Conservation (phyloP, 805 yeast species). For the Wickerhamiella allomyrinae region DNA sequence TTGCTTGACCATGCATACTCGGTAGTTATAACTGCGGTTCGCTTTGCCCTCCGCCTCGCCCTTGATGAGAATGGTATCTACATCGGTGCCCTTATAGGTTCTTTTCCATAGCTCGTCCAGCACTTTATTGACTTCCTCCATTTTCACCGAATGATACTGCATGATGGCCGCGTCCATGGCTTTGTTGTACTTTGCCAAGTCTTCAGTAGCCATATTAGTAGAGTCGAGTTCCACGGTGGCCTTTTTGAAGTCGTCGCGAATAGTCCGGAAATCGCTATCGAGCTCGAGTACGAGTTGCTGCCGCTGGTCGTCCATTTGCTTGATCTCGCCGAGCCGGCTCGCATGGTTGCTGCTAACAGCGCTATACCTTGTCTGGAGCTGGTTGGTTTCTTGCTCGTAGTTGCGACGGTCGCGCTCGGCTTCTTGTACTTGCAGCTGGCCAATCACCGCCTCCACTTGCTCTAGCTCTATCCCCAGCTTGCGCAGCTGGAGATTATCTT, state of each 20-base stretch:
- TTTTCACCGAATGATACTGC: slow-evolving; percentile 79
- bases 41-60: slow-evolving; percentile 52
- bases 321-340: slow-evolving; percentile 70
- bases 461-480: slow-evolving; percentile 29
- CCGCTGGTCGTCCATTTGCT: slow-evolving; percentile 66
- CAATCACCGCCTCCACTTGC: slow-evolving; percentile 29
- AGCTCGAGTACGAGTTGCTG: slow-evolving; percentile 43
- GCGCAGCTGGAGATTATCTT: slow-evolving; percentile 49
- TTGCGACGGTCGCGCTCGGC: slow-evolving; percentile 48
- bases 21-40: slow-evolving; percentile 59
- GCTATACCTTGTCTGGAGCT: slow-evolving; percentile 37
- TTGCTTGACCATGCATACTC: slow-evolving; percentile 90
- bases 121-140: slow-evolving; percentile 82
- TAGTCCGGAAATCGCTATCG: slow-evolving; percentile 51
- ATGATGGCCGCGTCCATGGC: slow-evolving; percentile 88
- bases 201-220: slow-evolving; percentile 60
- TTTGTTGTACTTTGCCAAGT: slow-evolving; percentile 62
- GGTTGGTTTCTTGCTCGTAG: slow-evolving; percentile 43
- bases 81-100: slow-evolving; percentile 91
- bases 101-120: slow-evolving; percentile 86
- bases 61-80: slow-evolving; percentile 73
- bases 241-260: slow-evolving; percentile 46
- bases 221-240: slow-evolving; percentile 71
- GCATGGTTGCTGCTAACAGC: slow-evolving; percentile 51
- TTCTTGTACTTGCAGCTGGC: slow-evolving; percentile 34